phyloP scores from a whole-genome alignment of 495 filamentous ascomycete species.

The Halenospora varia region DNA sequence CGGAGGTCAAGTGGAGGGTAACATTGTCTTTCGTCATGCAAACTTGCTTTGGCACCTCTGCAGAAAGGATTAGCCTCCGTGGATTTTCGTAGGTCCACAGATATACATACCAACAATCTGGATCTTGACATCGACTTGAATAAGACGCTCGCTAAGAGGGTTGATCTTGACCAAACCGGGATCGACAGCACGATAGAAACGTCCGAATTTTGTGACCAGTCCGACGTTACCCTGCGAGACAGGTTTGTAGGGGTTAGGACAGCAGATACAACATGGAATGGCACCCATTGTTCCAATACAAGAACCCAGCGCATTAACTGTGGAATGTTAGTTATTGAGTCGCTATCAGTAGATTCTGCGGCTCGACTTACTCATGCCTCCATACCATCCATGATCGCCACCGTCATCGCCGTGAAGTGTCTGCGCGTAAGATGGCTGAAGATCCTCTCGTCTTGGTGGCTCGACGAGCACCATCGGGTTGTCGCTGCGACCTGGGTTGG shows the following conservation, averaged over 20 bases:
- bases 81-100: not conserved
- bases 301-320: conserved; percentile 72
- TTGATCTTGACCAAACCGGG: conserved; percentile 98
- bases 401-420: conserved; percentile 68
- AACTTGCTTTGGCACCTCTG: conserved; percentile 90
- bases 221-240: conserved; percentile 91
- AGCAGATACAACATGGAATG: conserved; percentile 86
- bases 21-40: conserved; percentile 99
- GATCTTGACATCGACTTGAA: conserved; percentile 97
- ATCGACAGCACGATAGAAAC: conserved; percentile 95
- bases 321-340: not conserved
- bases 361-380: conserved; percentile 66
- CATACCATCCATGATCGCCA: conserved; percentile 84
- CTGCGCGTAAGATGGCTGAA: conserved; percentile 86
- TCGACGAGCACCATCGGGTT: conserved; percentile 67
- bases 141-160: conserved; percentile 85
- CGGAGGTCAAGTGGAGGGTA: conserved; percentile 84
- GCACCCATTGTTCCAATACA: conserved; percentile 79
- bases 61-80: conserved; percentile 9
- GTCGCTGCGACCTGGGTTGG: conserved; percentile 15
- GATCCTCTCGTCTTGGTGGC: conserved; percentile 74
- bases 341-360: not conserved
- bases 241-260: conserved; percentile 96
- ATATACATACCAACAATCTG: conserved; percentile 75
- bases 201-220: conserved; percentile 91